phyloP scores from a whole-genome alignment of 1,284 basidiomycete genomes.

The Kalmanozyma brasiliensis region DNA sequence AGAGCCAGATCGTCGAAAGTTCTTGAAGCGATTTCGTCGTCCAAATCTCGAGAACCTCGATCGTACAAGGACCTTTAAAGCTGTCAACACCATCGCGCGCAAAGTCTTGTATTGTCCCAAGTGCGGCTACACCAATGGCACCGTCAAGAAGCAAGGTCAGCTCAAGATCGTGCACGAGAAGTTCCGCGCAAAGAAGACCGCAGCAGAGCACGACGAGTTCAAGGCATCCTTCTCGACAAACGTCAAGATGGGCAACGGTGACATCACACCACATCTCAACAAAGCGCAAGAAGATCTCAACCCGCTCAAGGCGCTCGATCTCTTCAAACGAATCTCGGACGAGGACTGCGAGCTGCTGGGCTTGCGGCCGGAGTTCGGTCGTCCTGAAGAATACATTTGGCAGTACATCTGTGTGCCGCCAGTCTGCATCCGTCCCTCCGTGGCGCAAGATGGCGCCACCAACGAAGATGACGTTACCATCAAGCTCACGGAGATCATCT shows the following conservation, averaged over 20 bases:
- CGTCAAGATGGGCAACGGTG: slow-evolving; percentile 82
- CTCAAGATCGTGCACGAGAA: slow-evolving; percentile 98
- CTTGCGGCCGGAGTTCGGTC: slow-evolving; percentile 84
- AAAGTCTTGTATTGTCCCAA: slow-evolving; percentile 93
- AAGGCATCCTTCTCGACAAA: slow-evolving; percentile 85
- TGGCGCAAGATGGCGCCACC: slow-evolving; percentile 82
- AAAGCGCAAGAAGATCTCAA: slow-evolving; percentile 96
- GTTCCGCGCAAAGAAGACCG: slow-evolving; percentile 93
- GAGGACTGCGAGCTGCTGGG: slow-evolving; percentile 96
- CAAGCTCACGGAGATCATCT: slow-evolving; percentile 96
- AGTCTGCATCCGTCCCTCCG: slow-evolving; percentile 95
- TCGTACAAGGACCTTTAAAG: slow-evolving; percentile 84
- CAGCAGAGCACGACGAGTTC: slow-evolving; percentile 87
- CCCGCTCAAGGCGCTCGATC: slow-evolving; percentile 89
- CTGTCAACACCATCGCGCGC: slow-evolving; percentile 87
- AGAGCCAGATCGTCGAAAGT: slow-evolving; percentile 84
- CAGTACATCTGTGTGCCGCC: slow-evolving; percentile 99
- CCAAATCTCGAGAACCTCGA: slow-evolving; percentile 93
- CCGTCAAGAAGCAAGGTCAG: slow-evolving; percentile 94
- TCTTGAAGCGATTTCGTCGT: slow-evolving; percentile 87
- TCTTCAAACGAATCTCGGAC: slow-evolving; percentile 91
- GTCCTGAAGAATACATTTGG: slow-evolving; percentile 99
- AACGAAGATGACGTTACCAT: slow-evolving; percentile 99
- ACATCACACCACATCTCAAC: slow-evolving; percentile 83
- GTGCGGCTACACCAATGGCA: slow-evolving; percentile 91